A percentile compares a stretch with the other conserved stretches of the same genome.
These are phyloP conservation scores for Coemansia reversa DNA, from an alignment of 192 early-diverging fungal genomes.

Conservation along the genomic window DNA sequence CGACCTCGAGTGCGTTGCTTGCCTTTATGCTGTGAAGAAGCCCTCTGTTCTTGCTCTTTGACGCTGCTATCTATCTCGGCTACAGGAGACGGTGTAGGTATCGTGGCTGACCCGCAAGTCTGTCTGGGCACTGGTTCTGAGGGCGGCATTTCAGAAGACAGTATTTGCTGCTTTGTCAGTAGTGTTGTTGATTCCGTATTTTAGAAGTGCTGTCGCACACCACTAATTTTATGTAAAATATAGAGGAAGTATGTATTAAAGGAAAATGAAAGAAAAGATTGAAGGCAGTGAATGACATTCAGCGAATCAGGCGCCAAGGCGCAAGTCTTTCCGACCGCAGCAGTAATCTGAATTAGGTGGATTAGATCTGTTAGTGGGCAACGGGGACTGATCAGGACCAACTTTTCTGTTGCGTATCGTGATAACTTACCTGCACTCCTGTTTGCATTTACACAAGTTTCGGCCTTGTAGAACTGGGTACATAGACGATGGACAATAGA, in stretches of 20 bases:
- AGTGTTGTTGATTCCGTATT: background rate
- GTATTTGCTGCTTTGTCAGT: background rate
- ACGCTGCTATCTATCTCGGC: background rate
- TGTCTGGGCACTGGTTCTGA: background rate
- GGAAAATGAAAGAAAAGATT: background rate
- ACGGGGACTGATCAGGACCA: too few species aligned
- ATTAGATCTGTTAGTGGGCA: background rate
- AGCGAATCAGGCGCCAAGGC: background rate
- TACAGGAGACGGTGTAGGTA: background rate
- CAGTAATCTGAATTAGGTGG: background rate
- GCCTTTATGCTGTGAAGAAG: slow-evolving; percentile 4
- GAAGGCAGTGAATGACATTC: background rate
- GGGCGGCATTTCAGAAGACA: background rate
- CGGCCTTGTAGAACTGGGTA: background rate
- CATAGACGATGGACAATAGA: background rate
- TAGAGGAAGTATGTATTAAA: background rate
- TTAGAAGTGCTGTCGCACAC: background rate
- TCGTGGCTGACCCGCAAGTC: background rate
- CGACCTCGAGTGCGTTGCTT: slow-evolving; percentile 1
- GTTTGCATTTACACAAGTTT: too few species aligned
- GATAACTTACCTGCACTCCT: too few species aligned
- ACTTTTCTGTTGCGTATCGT: too few species aligned
- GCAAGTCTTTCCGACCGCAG: background rate
- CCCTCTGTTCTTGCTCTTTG: background rate
- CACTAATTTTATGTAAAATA: background rate